Conservation (phyloP, 208 protist species). For the Phytomonas serpens region DNA sequence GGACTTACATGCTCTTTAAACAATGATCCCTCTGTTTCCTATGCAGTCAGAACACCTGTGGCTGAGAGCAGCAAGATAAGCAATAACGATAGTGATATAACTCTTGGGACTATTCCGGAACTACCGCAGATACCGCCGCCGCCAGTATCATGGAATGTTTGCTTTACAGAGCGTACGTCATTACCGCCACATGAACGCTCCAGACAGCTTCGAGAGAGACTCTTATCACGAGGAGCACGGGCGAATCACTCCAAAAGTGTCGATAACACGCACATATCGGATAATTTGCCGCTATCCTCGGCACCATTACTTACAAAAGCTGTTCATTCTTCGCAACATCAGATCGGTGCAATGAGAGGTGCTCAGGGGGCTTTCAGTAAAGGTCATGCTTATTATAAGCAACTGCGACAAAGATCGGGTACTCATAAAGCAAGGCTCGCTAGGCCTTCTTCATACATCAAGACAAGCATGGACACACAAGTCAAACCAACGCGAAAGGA, state of each 20-base stretch:
- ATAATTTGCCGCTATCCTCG: background rate
- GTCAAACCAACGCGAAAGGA: background rate
- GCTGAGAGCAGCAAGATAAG: background rate
- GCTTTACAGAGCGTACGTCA: background rate
- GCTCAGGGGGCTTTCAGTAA: background rate
- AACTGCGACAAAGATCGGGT: background rate
- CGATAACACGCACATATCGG: background rate
- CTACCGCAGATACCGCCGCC: background rate
- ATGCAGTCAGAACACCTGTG: background rate
- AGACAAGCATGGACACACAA: background rate
- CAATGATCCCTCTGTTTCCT: background rate
- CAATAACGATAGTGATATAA: background rate
- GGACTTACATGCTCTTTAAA: background rate
- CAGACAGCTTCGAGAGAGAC: background rate
- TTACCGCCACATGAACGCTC: constrained; percentile 1
- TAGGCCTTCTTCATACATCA: background rate
- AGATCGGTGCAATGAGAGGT: background rate
- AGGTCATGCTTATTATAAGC: constrained; percentile 2
- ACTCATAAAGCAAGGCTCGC: background rate
- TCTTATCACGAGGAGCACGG: background rate
- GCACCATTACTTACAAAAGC: background rate
- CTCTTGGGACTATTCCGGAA: background rate
- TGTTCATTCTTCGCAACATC: constrained; percentile 4
- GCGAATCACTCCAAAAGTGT: background rate
- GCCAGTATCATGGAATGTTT: background rate